Base-by-base conservation (phyloP, 805 yeast genomes). In the Yueomyces sp. region DNA sequence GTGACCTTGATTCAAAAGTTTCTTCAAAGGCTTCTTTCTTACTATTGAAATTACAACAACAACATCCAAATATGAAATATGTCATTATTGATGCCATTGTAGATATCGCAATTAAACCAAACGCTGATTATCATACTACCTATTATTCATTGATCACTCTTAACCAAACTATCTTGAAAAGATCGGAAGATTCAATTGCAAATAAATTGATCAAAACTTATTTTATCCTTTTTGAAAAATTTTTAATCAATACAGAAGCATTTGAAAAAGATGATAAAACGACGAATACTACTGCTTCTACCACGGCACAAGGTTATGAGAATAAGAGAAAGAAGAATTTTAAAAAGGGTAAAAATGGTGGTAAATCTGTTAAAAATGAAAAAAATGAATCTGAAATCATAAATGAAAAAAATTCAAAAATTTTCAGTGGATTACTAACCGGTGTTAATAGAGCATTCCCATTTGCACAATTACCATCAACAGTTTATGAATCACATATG, bases 381-480 rank as follows among this genome's bases (percentile, higher is more conserved):
- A 81, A 80, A 59, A 68, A 80, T 9, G 84, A 78, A 48, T 66
- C 64, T 38, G 90, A 83, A 52, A 64, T 81, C 1, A 47, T 67
- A 27, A 85, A 86, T 56, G 97, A 92, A 59, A 85, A 81, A 53
- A 83, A 80, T 54, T 73, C 94, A 39, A 85, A 84, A 55, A 65
- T 90, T 52, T 85, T 90, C 53, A 79, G 95, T 30, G 96, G 96
- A 12, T 72, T 92, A 45, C 73, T 92, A 51, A 86, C 98, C 1
- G 98, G 98, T 52, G 74, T 92, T 46, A 92, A 92, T 61, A 83
- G 98, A 65, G 88, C 97, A 0, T 90, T 85, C 71, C 97, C 97
- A 44, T 92, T 85, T 60, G 79, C 95, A 2, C 72, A 77, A 49
- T 68, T 92, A 44, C 79, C 86, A 19, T 73, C 77, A 36, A 79